Conservation (phyloP, 371 early-diverging fungal genomes). For the Mucor circinelloides region DNA sequence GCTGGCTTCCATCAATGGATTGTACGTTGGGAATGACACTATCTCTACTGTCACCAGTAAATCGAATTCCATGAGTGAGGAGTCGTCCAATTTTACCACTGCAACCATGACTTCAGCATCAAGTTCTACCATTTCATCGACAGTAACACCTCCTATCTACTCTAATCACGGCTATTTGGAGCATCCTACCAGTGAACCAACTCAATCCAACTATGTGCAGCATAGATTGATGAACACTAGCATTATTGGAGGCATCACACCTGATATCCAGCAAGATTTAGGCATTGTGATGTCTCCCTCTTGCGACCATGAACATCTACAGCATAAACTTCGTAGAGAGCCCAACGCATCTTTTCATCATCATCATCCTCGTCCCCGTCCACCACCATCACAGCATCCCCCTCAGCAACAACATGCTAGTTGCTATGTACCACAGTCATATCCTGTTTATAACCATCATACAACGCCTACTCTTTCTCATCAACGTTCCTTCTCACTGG, state of each 20-base stretch:
- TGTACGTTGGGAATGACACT: slow-evolving; percentile 23
- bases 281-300: slow-evolving; percentile 9
- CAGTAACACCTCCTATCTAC: background rate
- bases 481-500: slow-evolving; percentile 9
- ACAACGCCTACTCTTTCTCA: background rate
- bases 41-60: background rate
- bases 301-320: background rate
- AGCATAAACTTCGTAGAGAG: background rate
- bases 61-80: slow-evolving; percentile 13
- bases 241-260: slow-evolving; percentile 45
- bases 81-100: background rate
- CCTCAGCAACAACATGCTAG: background rate
- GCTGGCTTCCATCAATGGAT: slow-evolving; percentile 31
- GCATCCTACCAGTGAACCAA: background rate
- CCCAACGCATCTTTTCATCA: background rate
- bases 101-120: background rate
- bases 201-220: slow-evolving; percentile 33
- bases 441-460: background rate
- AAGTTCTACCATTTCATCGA: background rate
- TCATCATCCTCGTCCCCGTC: background rate
- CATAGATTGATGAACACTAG: slow-evolving; percentile 44
- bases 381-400: slow-evolving; percentile 1
- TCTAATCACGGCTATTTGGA: background rate
- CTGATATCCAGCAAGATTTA: slow-evolving; percentile 26
- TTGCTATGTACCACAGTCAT: background rate